Evolutionary conservation across 306 rosid species (phyloP).

Genomic region (Astragalus membranaceus): DNA sequence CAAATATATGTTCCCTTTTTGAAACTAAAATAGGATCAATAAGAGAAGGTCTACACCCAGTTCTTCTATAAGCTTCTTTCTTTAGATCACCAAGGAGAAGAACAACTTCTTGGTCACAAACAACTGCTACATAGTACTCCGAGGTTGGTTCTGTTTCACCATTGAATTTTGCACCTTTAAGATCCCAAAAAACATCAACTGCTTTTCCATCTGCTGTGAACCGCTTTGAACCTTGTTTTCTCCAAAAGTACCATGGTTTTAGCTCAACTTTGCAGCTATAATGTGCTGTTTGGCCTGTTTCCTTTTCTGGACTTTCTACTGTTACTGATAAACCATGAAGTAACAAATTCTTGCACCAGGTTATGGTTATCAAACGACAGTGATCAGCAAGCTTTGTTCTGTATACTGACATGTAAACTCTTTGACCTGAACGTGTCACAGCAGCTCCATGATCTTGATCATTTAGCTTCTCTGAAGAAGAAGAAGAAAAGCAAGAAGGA

Average conservation of each 20-base stretch:
- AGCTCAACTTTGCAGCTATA: constrained; percentile 76
- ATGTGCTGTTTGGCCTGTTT: constrained; percentile 5
- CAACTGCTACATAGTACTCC: constrained; percentile 76
- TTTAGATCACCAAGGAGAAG: constrained; percentile 69
- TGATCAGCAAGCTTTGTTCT: constrained; percentile 71
- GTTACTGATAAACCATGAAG: constrained; percentile 76
- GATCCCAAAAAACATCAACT: constrained; percentile 78
- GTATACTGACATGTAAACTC: constrained; percentile 55
- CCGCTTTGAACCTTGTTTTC: constrained; percentile 76
- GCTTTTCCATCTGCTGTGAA: constrained; percentile 52
- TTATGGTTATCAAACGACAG: constrained; percentile 62
- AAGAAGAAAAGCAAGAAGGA: constrained; percentile 70
- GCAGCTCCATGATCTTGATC: constrained; percentile 39
- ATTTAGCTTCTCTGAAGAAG: constrained; percentile 34
- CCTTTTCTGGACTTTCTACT: constrained; percentile 53
- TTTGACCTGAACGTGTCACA: constrained; percentile 60
- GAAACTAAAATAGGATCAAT: constrained; percentile 70
- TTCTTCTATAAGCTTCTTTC: constrained; percentile 72
- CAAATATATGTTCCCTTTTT: constrained; percentile 70
- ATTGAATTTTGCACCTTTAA: constrained; percentile 63
- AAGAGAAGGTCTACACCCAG: constrained; percentile 69
- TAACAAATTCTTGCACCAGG: constrained; percentile 84
- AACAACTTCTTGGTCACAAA: constrained; percentile 68
- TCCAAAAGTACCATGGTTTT: constrained; percentile 95
- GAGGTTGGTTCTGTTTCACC: constrained; percentile 82